These are phyloP conservation scores for Hibiscus tridactylites DNA, from an alignment of 345 rosid species.

Conservation along the genomic window DNA sequence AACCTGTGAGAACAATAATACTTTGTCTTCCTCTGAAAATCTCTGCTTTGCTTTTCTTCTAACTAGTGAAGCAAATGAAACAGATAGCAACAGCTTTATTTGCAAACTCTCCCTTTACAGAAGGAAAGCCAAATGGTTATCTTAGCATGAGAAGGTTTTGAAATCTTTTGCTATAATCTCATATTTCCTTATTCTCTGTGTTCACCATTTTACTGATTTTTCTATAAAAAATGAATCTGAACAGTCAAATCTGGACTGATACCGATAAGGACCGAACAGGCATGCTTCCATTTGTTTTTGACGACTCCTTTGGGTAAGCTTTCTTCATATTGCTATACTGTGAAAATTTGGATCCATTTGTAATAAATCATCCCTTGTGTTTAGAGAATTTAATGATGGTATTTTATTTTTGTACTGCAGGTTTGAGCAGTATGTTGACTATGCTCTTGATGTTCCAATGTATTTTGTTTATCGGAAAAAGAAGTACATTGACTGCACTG, in stretches of 20 bases:
- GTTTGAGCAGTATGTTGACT: constrained; percentile 98
- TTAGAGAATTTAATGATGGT: constrained; percentile 5
- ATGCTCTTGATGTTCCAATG: constrained; percentile 99
- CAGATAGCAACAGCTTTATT: constrained; percentile 98
- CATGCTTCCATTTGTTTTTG: constrained; percentile 96
- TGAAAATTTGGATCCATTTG: neutral
- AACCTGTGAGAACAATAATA: constrained; percentile 59
- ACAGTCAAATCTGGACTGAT: constrained; percentile 96
- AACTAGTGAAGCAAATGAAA: constrained; percentile 24
- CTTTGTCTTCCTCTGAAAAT: constrained; percentile 13
- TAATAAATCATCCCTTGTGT: neutral
- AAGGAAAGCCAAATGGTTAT: constrained; percentile 95
- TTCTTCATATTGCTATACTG: neutral
- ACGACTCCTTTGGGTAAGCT: constrained; percentile 85
- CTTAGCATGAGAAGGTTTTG: constrained; percentile 94
- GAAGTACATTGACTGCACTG: constrained; percentile 85
- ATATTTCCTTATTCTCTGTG: constrained; percentile 6
- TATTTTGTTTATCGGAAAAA: constrained; percentile 83
- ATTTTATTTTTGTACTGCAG: constrained; percentile 32
- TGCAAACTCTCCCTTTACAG: constrained; percentile 97
- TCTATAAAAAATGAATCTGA: constrained; percentile 15
- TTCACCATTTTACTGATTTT: constrained; percentile 13
- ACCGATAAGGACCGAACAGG: constrained; percentile 92
- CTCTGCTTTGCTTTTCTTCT: constrained; percentile 20
- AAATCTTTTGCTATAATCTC: constrained; percentile 2